Base-by-base conservation (phyloP, 495 filamentous ascomycete genomes). In the Elaphomyces granulatus region DNA sequence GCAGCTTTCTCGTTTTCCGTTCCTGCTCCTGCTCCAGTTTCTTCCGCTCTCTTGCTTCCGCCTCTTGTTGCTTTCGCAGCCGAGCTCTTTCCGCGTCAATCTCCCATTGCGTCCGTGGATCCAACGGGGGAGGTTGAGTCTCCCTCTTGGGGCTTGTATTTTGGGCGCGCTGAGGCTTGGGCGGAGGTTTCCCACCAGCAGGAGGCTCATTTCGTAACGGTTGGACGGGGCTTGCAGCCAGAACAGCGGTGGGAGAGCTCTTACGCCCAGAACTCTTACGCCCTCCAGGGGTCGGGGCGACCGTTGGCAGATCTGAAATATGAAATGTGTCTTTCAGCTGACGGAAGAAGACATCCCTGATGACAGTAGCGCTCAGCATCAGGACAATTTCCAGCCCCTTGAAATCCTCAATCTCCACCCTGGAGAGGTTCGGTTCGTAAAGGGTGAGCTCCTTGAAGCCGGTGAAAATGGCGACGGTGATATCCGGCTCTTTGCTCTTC, bases 311-410 rank as follows among this genome's bases (percentile, higher is more conserved):
- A 4, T 74, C 68, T n/a, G 61, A 59, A 23, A 93, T 70, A 52
- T 93, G 90, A 64, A 96, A 98, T 0, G 75, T 61, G 45, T 88
- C 78, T 26, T 67, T 67, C 36, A 76, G 68, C 10, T 75, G 61
- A 19, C 63, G 61, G 44, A 90, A 79, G 60, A 79, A 95, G 14
- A 95, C 71, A 44, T 96, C 90, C 17, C 81, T 76, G 45, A 96
- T 92, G 8, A 87, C 82, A 30, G 81, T 75, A 1, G 86, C 81
- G 18, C 78, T 68, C 3, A 98, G 66, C n/a, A 98, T 52, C 2
- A 96, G 55, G 0, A 88, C 82, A 1, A 96, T 69, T 58, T 98
- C 90, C 4, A 96, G 64, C 2, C 90, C 90, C 57, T 96, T 98
- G 42, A 79, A 75, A 58, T 98, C 90, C 54, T 96, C 88, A 49